Percentiles rank a stretch among this genome's conserved stretches.
Evolutionary conservation across 169 alveolate genomes (phyloP).

Genomic region (Plasmodium gaboni): DNA sequence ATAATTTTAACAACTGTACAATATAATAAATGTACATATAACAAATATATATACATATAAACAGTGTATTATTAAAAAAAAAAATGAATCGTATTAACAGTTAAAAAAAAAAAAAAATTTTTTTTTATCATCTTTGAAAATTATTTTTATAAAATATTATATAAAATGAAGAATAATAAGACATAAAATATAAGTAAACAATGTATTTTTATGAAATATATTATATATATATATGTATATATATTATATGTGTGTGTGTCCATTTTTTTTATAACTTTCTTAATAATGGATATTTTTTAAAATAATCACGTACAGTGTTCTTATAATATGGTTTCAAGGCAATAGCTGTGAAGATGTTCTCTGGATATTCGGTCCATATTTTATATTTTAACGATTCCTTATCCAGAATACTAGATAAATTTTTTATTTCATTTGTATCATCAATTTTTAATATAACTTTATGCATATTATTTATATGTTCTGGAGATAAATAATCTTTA

Average conservation of each 20-base stretch:
- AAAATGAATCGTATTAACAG: too few relatives aligned
- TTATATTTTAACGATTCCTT: slow-evolving; percentile 53
- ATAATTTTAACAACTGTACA: too few relatives aligned
- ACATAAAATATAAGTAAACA: too few relatives aligned
- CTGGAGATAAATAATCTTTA: slow-evolving; percentile 72
- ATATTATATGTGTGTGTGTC: background rate
- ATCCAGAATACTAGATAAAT: slow-evolving; percentile 66
- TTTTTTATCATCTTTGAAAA: too few relatives aligned
- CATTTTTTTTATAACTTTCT: slow-evolving; percentile 27
- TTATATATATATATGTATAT: too few relatives aligned
- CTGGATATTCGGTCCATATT: slow-evolving; percentile 80
- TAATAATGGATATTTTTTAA: slow-evolving; percentile 76
- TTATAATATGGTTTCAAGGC: slow-evolving; percentile 79
- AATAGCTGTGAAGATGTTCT: slow-evolving; percentile 77
- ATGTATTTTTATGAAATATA: too few relatives aligned
- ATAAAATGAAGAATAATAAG: too few relatives aligned
- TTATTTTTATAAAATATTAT: too few relatives aligned
- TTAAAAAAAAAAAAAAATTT: background rate
- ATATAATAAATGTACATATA: slow-evolving; percentile 3
- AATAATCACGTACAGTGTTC: slow-evolving; percentile 67
- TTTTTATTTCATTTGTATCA: slow-evolving; percentile 51
- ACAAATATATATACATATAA: background rate
- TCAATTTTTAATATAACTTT: slow-evolving; percentile 77
- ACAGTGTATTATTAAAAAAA: background rate
- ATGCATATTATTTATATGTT: slow-evolving; percentile 78